Evolutionary conservation across 208 protist species (phyloP), one percentile per base, ranked within the genome.

Genomic region (Acanthamoeba castellanii): DNA sequence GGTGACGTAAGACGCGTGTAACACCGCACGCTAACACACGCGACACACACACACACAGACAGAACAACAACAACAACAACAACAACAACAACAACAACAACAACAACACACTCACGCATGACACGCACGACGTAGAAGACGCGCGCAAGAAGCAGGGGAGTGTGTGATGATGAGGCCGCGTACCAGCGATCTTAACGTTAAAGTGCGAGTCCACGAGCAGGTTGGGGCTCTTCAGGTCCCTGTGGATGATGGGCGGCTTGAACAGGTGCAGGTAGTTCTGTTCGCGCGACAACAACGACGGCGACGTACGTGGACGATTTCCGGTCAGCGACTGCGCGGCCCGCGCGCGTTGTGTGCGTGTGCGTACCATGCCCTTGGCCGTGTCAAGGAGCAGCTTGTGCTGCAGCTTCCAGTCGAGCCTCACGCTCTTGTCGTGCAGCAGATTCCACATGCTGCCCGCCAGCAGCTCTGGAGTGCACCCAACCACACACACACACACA

Each of bases 181-280:
- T 25, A 64, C 57, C 88, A 76, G 88, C 88, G 37, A 93, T 78
- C 45, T 78, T 78, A 7, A 78, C 55, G 37, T 93, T 78, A 27
- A 93, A 93, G 22, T 93, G 9, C 34, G 6, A 45, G 22, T 93
- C 64, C 14, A 93, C 92, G 4, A 94, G 42, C 22, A 94, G 92
- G 50, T 94, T 94, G n/a, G 92, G 92, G 9, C 16, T 94, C 59
- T 94, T 94, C 14, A 94, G 50, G 32, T 94, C 92, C 85, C 92
- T 50, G 74, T 94, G 92, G 6, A 94, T 6, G 13, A 94, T 30
- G 9, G 92, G 92, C 78, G 92, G 92, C 45, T 89, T 88, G 47
- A 84, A 94, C 45, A 94, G 50, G 78, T 94, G 92, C 74, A 94
- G 37, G 74, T 94, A 94, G 52, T 94, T 94, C 92, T 88, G 50